A percentile compares a stretch with the other conserved stretches of the same genome.
Conservation (phyloP, 106 monocot genomes). For the Gastrodia elata region DNA sequence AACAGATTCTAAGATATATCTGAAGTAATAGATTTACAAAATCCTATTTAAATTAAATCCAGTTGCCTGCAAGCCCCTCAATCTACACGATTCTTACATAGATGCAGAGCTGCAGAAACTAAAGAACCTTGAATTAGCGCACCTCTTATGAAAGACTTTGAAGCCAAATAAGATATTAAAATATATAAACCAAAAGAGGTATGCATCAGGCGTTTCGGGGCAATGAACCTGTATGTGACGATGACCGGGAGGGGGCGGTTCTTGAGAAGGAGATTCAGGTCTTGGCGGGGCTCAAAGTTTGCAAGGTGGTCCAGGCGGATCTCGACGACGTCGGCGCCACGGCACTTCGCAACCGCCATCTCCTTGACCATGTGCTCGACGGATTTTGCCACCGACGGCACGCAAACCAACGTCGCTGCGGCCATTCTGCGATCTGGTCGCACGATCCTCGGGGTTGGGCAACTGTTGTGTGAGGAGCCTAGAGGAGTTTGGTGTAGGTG, state of each 20-base stretch:
- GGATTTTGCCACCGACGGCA: conserved; percentile 62
- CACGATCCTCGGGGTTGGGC: no score
- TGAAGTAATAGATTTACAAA: no score
- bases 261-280: conserved; percentile 47
- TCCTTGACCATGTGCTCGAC: conserved; percentile 63
- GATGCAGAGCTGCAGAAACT: not conserved
- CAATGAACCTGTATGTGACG: conserved; percentile 68
- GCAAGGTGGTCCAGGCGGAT: conserved; percentile 75
- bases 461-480: no score
- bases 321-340: conserved; percentile 86
- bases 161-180: not conserved
- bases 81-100: no score
- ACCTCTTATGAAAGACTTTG: not conserved
- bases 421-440: no score
- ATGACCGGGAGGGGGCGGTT: conserved; percentile 59
- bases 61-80: no score
- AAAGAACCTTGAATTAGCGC: not conserved
- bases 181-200: no score
- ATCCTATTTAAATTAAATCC: no score
- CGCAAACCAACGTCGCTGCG: conserved; percentile 63
- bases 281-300: conserved; percentile 39
- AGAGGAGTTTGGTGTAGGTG: no score
- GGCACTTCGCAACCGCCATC: conserved; percentile 46
- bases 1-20: no score
- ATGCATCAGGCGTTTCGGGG: not conserved